Conservation (phyloP, 2,329 filamentous ascomycete genomes). For the Colletotrichum lupini region DNA sequence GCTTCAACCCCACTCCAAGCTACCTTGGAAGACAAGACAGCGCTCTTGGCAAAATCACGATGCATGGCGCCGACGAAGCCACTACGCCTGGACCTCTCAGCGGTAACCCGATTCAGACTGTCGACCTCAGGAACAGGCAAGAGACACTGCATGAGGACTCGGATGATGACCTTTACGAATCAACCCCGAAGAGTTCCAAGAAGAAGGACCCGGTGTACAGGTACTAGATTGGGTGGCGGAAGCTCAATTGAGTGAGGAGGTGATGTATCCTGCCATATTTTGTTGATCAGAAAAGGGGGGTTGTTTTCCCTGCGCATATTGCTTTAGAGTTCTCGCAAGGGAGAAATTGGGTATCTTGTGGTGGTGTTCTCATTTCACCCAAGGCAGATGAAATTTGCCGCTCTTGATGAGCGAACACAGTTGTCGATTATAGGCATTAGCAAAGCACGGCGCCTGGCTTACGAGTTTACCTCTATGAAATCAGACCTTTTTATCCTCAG, state of each 20-base stretch:
- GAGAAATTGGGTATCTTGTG: background rate
- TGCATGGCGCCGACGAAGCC: slow-evolving; percentile 50
- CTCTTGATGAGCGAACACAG: slow-evolving; percentile 1
- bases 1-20: slow-evolving; percentile 46
- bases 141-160: slow-evolving; percentile 35
- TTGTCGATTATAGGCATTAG: slow-evolving; percentile 22
- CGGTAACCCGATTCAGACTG: slow-evolving; percentile 30
- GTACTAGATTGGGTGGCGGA: slow-evolving; percentile 2
- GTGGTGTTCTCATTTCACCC: background rate
- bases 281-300: background rate
- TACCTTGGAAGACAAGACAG: slow-evolving; percentile 53
- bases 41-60: slow-evolving; percentile 52
- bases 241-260: background rate
- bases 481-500: background rate
- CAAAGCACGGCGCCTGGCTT: slow-evolving; percentile 27
- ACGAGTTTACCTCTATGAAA: slow-evolving; percentile 5
- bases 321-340: background rate
- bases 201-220: slow-evolving; percentile 47
- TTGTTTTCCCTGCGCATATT: background rate
- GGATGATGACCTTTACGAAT: slow-evolving; percentile 54
- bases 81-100: slow-evolving; percentile 21
- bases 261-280: background rate
- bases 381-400: background rate
- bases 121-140: slow-evolving; percentile 35
- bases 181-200: slow-evolving; percentile 45